Percentiles rank a stretch among this genome's conserved stretches.
Evolutionary conservation across 805 yeast genomes (phyloP).

Genomic region (Barnettozyma populi): DNA sequence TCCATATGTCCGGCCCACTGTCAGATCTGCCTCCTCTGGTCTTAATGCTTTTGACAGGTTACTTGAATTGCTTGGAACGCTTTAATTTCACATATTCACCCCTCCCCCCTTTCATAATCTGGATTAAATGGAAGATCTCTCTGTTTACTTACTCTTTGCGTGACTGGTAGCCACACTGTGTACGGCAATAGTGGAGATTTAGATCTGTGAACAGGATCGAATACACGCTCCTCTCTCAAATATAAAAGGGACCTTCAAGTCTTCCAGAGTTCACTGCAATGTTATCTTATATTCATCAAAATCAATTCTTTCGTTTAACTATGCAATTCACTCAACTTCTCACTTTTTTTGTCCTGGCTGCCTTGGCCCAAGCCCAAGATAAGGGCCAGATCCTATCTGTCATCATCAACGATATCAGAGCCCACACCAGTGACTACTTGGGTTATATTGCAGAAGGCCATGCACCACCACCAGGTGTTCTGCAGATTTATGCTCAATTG

Average conservation of each 20-base stretch:
- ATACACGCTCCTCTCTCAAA: too few relatives aligned
- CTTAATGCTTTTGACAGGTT: background rate
- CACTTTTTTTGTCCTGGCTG: constrained; percentile 3
- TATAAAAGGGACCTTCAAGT: background rate
- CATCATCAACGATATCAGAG: constrained; percentile 15
- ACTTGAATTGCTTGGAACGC: background rate
- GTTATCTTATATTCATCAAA: background rate
- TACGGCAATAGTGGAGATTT: background rate
- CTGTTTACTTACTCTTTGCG: background rate
- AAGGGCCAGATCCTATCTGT: constrained; percentile 2
- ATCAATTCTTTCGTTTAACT: background rate
- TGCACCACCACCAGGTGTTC: constrained; percentile 27
- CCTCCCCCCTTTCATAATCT: background rate
- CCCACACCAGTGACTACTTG: constrained; percentile 19
- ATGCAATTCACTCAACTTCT: constrained; percentile 6
- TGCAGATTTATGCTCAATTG: constrained; percentile 24
- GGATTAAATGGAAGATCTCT: background rate
- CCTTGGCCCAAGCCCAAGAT: constrained; percentile 6
- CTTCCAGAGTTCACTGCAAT: background rate
- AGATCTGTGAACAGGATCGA: too few relatives aligned
- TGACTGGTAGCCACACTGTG: too few relatives aligned
- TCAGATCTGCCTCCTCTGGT: background rate
- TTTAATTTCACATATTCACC: too few relatives aligned
- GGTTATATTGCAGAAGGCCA: constrained; percentile 17
- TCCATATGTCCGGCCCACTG: background rate